Conservation (phyloP, 164 flowering plant species). For the Litsea cubeba region DNA sequence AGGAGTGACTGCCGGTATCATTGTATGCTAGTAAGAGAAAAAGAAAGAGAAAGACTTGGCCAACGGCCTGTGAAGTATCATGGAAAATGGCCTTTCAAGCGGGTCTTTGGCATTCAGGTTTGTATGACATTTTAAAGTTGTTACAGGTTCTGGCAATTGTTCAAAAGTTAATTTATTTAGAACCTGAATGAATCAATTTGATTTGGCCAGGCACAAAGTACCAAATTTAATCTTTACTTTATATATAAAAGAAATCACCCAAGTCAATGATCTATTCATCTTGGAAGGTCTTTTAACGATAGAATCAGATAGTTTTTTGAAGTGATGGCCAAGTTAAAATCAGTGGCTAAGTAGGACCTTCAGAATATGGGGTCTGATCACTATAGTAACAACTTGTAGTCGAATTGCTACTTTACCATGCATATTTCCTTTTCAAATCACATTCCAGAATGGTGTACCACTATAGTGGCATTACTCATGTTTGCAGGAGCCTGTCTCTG, state of each 20-base stretch:
- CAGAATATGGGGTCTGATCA: not conserved
- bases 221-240: not conserved
- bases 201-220: not conserved
- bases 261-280: too few relatives aligned
- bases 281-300: too few relatives aligned
- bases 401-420: not conserved
- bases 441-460: not conserved
- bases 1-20: constrained; percentile 73
- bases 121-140: constrained; percentile 6
- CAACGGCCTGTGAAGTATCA: constrained; percentile 67
- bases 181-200: not conserved
- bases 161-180: not conserved
- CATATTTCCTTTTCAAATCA: not conserved
- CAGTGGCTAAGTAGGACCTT: not conserved
- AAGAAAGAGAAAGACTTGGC: constrained; percentile 53
- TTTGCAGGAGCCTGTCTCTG: constrained; percentile 81
- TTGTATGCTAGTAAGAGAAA: constrained; percentile 77
- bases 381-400: too few relatives aligned
- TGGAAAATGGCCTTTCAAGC: constrained; percentile 87
- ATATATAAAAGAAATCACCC: too few relatives aligned
- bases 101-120: constrained; percentile 83
- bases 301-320: not conserved
- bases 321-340: not conserved
- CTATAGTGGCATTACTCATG: not conserved
- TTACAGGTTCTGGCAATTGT: not conserved